Base-by-base conservation (phyloP, 2,329 filamentous ascomycete genomes). In the Pochonia chlamydosporia region DNA sequence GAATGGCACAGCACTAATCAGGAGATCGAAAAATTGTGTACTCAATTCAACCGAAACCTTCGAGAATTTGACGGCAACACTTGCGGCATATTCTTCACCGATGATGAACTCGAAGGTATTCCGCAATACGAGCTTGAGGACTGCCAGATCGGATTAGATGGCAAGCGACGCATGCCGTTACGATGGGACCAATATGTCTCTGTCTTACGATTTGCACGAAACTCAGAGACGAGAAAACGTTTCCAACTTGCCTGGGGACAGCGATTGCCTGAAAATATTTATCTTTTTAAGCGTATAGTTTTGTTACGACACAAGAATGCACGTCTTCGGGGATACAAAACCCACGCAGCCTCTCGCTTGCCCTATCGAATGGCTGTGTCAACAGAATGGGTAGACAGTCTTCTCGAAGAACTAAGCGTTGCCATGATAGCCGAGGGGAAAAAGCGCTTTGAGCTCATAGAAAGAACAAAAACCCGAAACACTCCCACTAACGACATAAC, bases 11-110 rank as follows among this genome's bases (percentile, higher is more conserved):
- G 9, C 14, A 31, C 9, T 9, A 31, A 31, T 14, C 14, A 9
- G 28, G 28, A 31, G 14, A 31, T 31, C 28, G 76, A 75, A 35
- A 68, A 74, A 48, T 63, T 80, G 52, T 67, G 69, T 57, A 75
- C 76, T 44, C 65, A 68, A 4, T 80, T 79, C 60, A 73, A 75
- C 50, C 77, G 76, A 58, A 78, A 74, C 44, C 59, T 81, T 45
- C 76, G 77, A 44, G n/a, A n/a, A n/a, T n/a, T n/a, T n/a, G n/a
- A n/a, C n/a, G n/a, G n/a, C n/a, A n/a, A n/a, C n/a, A n/a, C n/a
- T n/a, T n/a, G n/a, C n/a, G n/a, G n/a, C n/a, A n/a, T n/a, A n/a
- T n/a, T n/a, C n/a, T 70, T 73, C 1, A 49, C 79, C 25, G 63
- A 61, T 2, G 63, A 74, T 44, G 72, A 79, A 59, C 61, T 81